phyloP scores from a whole-genome alignment of 768 basidiomycete genomes.

The Brasilioporus rufonigricans region DNA sequence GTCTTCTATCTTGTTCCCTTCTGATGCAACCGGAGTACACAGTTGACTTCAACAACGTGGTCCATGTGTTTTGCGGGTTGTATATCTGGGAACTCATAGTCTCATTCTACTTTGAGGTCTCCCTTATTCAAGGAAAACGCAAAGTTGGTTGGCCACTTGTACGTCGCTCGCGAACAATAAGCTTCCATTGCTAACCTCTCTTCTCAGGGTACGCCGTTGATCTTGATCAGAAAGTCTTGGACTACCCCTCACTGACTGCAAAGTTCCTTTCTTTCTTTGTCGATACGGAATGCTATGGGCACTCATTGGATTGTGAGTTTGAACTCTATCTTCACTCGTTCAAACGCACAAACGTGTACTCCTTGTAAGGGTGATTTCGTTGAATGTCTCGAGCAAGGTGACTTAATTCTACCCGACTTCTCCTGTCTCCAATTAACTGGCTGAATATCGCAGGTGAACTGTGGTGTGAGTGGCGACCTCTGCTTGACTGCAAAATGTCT shows the following conservation, averaged over 20 bases:
- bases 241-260: conserved; percentile 6
- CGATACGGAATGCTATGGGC: conserved; percentile 72
- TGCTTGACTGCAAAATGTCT: neutral
- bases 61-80: conserved; percentile 63
- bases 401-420: neutral
- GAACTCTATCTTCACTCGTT: neutral
- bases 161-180: conserved; percentile 24
- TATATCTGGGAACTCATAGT: conserved; percentile 67
- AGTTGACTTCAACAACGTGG: conserved; percentile 60
- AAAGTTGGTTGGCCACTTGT: conserved; percentile 71
- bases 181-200: conserved; percentile 2
- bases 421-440: neutral
- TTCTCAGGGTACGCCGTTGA: conserved; percentile 14
- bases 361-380: conserved; percentile 50
- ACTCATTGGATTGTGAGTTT: conserved; percentile 55
- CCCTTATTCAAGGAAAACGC: conserved; percentile 54
- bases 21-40: conserved; percentile 2
- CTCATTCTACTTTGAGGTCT: conserved; percentile 68
- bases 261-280: conserved; percentile 66
- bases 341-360: neutral
- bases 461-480: conserved; percentile 42
- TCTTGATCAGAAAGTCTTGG: neutral
- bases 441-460: conserved; percentile 46
- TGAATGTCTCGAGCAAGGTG: conserved; percentile 43
- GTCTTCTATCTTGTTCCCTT: neutral